These are phyloP conservation scores for Albifimbria verrucaria DNA, from an alignment of 2,329 filamentous ascomycete species.

Conservation along the genomic window DNA sequence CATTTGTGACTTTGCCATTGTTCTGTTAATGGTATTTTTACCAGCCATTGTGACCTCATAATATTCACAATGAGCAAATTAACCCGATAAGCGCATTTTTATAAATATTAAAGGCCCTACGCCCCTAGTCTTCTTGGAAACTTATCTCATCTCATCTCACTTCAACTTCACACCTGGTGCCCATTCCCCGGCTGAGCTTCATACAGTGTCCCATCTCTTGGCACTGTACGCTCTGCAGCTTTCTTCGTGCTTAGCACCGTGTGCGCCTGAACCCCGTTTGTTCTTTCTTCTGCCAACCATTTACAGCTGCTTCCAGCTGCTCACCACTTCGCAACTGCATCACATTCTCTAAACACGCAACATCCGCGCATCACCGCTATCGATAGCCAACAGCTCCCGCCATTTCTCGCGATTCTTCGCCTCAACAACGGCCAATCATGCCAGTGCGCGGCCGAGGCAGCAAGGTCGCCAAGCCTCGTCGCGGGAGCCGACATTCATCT, in stretches of 20 bases:
- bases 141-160: too few relatives aligned
- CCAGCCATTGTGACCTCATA: too few relatives aligned
- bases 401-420: neutral
- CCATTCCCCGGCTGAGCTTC: too few relatives aligned
- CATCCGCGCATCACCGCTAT: constrained; percentile 9
- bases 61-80: too few relatives aligned
- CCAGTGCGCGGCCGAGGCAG: constrained; percentile 34
- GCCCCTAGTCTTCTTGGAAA: too few relatives aligned
- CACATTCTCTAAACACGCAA: neutral
- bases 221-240: neutral
- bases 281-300: constrained; percentile 12
- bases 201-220: neutral
- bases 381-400: constrained; percentile 3
- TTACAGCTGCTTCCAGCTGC: constrained; percentile 19
- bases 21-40: too few relatives aligned
- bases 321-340: neutral
- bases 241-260: neutral
- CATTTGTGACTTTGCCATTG: too few relatives aligned
- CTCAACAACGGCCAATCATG: constrained; percentile 9
- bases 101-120: too few relatives aligned
- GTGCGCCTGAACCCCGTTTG: neutral
- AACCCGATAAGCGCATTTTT: too few relatives aligned
- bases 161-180: too few relatives aligned
- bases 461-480: constrained; percentile 41
- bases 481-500: constrained; percentile 20